Base-by-base conservation (phyloP, 805 yeast species). In the Lipomyces starkeyi region DNA sequence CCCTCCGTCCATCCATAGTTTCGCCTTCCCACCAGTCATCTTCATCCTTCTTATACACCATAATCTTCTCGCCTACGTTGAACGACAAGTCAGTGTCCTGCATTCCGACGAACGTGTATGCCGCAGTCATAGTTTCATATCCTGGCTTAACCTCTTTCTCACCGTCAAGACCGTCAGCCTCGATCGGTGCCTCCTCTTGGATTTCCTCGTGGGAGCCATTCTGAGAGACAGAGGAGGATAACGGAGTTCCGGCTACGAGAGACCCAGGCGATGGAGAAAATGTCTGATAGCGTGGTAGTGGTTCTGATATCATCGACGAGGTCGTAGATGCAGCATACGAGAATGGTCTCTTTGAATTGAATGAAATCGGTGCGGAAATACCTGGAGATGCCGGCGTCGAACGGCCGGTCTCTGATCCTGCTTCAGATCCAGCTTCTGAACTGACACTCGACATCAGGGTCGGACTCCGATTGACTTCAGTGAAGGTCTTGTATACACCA, bases 11-110 rank as follows among this genome's bases (percentile, higher is more conserved):
- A 58, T 81, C 80, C 32, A 64, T 61, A 8, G 80, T 76, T 58
- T 74, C 74, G 14, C 87, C 87, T 65, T 78, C 77, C 87, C 87
- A 85, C 88, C 88, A 85, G 35, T 82, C 82, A 1, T 78, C 77
- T 35, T 77, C 80, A 13, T 74, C 74, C 57, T 76, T 79, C 32
- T 79, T 78, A 34, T 80, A 66, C 8, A 81, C 77, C 43, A 73
- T 70, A 59, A 80, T 75, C 61, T 68, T 65, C 57, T 81, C 83
- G 20, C 83, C 83, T 43, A 72, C 73, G n/a, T 73, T 66, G 69
- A 81, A 80, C 17, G 76, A 68, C 55, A 81, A 73, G 68, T 81
- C 83, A 0, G 79, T 80, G 0, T 78, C 79, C 52, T 79, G 77
- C 62, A 75, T 75, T 13, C 81, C 82, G 0, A 67, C 60, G 69